Conservation (phyloP, 148 eudicot species). For the Tetragonia tetragonoides region DNA sequence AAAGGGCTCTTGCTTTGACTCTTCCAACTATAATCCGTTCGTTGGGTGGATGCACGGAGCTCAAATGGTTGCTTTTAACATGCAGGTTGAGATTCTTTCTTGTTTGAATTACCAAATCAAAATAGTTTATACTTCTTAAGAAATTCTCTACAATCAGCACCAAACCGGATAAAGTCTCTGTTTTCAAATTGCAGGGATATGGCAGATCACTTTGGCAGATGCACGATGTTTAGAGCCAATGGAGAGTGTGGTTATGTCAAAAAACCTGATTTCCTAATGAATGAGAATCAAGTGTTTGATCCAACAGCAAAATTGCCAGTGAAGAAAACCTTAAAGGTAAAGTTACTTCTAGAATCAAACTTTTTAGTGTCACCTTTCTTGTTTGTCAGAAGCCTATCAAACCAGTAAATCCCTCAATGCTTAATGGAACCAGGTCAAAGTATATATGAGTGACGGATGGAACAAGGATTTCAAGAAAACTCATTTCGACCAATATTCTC, state of each 20-base stretch:
- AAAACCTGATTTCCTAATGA: slow-evolving; percentile 55
- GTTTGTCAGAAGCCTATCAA: background rate
- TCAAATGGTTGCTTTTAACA: slow-evolving; percentile 44
- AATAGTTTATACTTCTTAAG: too few species aligned
- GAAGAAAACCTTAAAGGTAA: slow-evolving; percentile 57
- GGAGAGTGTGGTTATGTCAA: slow-evolving; percentile 76
- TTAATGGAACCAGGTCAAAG: slow-evolving; percentile 46
- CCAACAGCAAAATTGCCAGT: slow-evolving; percentile 27
- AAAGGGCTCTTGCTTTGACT: slow-evolving; percentile 31
- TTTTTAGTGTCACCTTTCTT: background rate
- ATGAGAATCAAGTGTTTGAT: slow-evolving; percentile 34
- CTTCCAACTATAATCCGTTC: slow-evolving; percentile 37
- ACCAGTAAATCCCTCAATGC: background rate
- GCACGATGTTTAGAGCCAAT: slow-evolving; percentile 70
- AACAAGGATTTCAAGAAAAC: slow-evolving; percentile 47
- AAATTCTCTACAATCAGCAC: background rate
- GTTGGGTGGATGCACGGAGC: slow-evolving; percentile 43
- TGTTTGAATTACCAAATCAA: background rate
- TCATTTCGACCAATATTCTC: slow-evolving; percentile 59
- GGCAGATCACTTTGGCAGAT: slow-evolving; percentile 65
- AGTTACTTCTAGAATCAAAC: background rate
- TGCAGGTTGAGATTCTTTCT: slow-evolving; percentile 24
- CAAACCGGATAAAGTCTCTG: background rate
- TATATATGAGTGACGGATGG: slow-evolving; percentile 75
- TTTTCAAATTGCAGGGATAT: slow-evolving; percentile 39